Conservation (phyloP, 176 grass and related monocot genomes). For the Bromus sterilis region DNA sequence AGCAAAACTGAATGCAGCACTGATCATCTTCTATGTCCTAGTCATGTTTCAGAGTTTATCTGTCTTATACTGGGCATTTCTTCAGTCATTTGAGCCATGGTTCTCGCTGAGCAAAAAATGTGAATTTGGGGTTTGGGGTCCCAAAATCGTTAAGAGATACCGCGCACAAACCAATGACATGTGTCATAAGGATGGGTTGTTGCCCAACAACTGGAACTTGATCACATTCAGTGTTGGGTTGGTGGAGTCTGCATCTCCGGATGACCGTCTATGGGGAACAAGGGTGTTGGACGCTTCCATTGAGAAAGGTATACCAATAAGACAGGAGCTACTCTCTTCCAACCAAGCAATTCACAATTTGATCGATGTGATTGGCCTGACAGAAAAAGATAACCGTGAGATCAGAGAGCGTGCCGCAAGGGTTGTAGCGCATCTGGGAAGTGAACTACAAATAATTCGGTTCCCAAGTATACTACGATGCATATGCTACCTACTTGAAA, state of each 20-base stretch:
- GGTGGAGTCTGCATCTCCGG: neutral
- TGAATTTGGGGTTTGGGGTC: neutral
- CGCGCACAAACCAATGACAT: fast-evolving
- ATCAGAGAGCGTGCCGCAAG: neutral
- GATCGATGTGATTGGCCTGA: neutral
- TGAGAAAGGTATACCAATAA: neutral
- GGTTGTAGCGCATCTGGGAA: neutral
- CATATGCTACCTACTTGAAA: neutral
- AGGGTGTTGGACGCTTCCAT: neutral
- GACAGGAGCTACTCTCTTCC: neutral
- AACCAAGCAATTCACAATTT: neutral
- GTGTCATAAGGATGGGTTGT: neutral
- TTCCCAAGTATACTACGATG: neutral
- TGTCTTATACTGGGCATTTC: neutral
- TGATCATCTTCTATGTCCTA: neutral
- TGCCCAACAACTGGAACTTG: neutral
- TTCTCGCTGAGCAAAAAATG: fast-evolving
- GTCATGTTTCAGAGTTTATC: neutral
- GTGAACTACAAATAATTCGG: neutral
- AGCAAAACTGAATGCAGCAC: neutral
- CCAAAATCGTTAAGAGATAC: neutral
- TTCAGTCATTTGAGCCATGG: fast-evolving
- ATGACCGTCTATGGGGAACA: neutral
- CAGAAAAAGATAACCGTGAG: neutral
- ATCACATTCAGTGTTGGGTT: neutral